phyloP scores from a whole-genome alignment of 2,329 filamentous ascomycete genomes.

The Canariomyces notabilis region DNA sequence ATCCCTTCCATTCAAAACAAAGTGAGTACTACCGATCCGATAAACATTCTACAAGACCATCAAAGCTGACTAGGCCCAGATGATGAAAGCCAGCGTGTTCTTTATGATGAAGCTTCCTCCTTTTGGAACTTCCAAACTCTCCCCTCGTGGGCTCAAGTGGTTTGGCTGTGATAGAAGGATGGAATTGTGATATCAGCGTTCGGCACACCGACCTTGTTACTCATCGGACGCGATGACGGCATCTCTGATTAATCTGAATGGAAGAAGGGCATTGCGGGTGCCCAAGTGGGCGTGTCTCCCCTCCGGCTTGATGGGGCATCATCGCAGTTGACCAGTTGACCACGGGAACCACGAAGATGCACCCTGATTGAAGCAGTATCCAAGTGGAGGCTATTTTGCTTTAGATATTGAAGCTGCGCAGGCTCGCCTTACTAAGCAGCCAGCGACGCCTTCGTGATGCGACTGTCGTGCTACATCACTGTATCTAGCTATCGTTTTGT shows the following conservation, averaged over 20 bases:
- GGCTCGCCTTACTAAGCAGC: too few relatives aligned
- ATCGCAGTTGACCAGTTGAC: too few relatives aligned
- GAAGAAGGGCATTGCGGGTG: slow-evolving; percentile 24
- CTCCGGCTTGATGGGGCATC: background rate
- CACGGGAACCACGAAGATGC: too few relatives aligned
- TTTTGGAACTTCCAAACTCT: slow-evolving; percentile 71
- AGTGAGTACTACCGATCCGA: slow-evolving; percentile 54
- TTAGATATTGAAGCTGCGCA: too few relatives aligned
- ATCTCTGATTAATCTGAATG: slow-evolving; percentile 72
- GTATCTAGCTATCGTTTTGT: too few relatives aligned
- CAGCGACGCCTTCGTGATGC: too few relatives aligned
- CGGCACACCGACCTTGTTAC: slow-evolving; percentile 98
- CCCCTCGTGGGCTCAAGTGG: slow-evolving; percentile 86
- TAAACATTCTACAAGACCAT: background rate
- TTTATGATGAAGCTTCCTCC: slow-evolving; percentile 74
- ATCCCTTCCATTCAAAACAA: slow-evolving; percentile 98
- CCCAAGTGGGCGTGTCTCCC: slow-evolving; percentile 12
- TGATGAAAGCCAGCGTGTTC: slow-evolving; percentile 99
- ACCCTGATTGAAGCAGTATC: too few relatives aligned
- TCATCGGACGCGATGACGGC: slow-evolving; percentile 93
- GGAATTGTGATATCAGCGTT: slow-evolving; percentile 95
- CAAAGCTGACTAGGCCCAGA: slow-evolving; percentile 48
- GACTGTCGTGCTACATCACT: too few relatives aligned
- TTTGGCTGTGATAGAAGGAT: slow-evolving; percentile 59
- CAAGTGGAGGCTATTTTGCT: background rate